Evolutionary conservation across 768 basidiomycete genomes (phyloP).

Genomic region (Tephrocybe rancida): DNA sequence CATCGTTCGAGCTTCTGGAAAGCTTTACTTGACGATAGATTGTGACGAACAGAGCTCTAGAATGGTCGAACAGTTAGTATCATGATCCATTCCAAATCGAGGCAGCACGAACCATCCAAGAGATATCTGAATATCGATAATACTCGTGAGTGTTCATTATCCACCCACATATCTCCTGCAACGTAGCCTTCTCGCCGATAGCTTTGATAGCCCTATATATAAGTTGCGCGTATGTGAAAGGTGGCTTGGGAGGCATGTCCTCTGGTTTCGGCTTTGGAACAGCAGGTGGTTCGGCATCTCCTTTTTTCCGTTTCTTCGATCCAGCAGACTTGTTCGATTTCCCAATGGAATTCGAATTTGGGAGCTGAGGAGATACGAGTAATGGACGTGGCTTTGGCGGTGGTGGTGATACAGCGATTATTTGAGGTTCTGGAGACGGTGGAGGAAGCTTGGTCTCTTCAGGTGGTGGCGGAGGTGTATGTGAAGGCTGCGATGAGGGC

Average conservation of each 20-base stretch:
- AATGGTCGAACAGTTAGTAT: background rate
- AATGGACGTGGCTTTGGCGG: constrained; percentile 37
- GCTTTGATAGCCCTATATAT: constrained; percentile 88
- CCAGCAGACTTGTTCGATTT: constrained; percentile 46
- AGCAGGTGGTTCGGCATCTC: constrained; percentile 41
- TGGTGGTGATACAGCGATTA: constrained; percentile 40
- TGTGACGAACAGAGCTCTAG: constrained; percentile 92
- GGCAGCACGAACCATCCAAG: constrained; percentile 80
- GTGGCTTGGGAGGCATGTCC: constrained; percentile 87
- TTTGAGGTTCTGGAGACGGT: constrained; percentile 42
- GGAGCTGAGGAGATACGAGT: constrained; percentile 50
- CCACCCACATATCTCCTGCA: constrained; percentile 93
- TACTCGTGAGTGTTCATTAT: constrained; percentile 88
- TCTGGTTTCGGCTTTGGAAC: constrained; percentile 56
- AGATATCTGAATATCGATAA: constrained; percentile 84
- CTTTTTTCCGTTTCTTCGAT: constrained; percentile 77
- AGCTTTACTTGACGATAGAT: constrained; percentile 88
- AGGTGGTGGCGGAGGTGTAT: constrained; percentile 66
- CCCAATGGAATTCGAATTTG: constrained; percentile 63
- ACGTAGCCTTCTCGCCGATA: constrained; percentile 81
- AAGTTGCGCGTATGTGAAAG: constrained; percentile 88
- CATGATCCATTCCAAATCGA: constrained; percentile 1
- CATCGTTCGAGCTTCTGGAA: constrained; percentile 91
- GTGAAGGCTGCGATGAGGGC: constrained; percentile 80
- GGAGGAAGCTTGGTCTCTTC: constrained; percentile 48